A percentile compares a stretch with the other conserved stretches of the same genome.
Conservation (phyloP, 2,329 filamentous ascomycete genomes). For the Monilinia aucupariae region DNA sequence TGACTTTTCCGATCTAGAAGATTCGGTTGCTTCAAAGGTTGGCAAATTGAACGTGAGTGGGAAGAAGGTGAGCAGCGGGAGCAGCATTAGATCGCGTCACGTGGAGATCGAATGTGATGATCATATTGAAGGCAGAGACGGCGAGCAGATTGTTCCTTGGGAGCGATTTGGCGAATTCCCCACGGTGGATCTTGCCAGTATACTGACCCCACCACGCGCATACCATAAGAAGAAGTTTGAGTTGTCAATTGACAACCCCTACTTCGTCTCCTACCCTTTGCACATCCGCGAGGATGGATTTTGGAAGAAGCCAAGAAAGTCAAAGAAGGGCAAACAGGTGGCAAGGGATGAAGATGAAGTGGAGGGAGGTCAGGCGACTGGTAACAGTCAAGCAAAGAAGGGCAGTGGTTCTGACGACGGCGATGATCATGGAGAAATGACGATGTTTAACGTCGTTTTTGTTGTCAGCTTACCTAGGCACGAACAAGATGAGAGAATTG, state of each 20-base stretch:
- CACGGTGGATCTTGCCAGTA: slow-evolving; percentile 71
- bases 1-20: slow-evolving; percentile 45
- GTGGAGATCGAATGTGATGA: slow-evolving; percentile 29
- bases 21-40: slow-evolving; percentile 30
- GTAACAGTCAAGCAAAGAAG: slow-evolving; percentile 25
- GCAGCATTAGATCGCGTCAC: slow-evolving; percentile 22
- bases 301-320: slow-evolving; percentile 58
- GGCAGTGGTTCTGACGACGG: slow-evolving; percentile 28
- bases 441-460: slow-evolving; percentile 97
- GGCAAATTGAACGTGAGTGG: slow-evolving; percentile 24
- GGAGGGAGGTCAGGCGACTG: slow-evolving; percentile 16
- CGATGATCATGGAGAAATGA: slow-evolving; percentile 51
- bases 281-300: slow-evolving; percentile 73
- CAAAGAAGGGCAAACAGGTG: slow-evolving; percentile 34
- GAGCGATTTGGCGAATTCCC: slow-evolving; percentile 69
- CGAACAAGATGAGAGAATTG: slow-evolving; percentile 66
- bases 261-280: slow-evolving; percentile 77
- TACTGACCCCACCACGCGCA: slow-evolving; percentile 68
- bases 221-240: slow-evolving; percentile 82
- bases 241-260: slow-evolving; percentile 71
- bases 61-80: slow-evolving; percentile 1
- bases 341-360: slow-evolving; percentile 20
- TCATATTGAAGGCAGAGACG: slow-evolving; percentile 50
- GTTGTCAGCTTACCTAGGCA: slow-evolving; percentile 75
- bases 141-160: slow-evolving; percentile 59